A percentile compares a stretch with the other conserved stretches of the same genome.
Conservation (phyloP, 345 rosid species). For the Ricinus communis region DNA sequence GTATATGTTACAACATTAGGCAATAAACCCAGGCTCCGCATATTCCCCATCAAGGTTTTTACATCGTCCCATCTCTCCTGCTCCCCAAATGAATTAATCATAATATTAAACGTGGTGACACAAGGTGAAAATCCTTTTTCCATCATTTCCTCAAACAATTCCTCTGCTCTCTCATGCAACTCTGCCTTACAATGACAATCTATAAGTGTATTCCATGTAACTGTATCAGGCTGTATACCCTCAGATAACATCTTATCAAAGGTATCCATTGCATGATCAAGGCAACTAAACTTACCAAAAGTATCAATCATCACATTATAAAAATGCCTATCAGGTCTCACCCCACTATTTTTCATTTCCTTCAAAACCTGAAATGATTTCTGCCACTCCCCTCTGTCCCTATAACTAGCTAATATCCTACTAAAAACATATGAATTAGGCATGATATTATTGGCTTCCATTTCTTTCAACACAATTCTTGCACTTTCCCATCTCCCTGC, state of each 20-base stretch:
- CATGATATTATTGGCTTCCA: constrained; percentile 71
- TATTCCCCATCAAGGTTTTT: constrained; percentile 59
- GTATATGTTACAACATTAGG: constrained; percentile 82
- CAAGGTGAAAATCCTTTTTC: constrained; percentile 75
- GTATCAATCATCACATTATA: constrained; percentile 95
- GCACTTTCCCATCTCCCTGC: constrained; percentile 98
- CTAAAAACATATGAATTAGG: constrained; percentile 80
- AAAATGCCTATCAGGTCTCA: constrained; percentile 77
- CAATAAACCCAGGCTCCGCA: constrained; percentile 65
- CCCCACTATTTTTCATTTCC: constrained; percentile 87
- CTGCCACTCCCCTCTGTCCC: constrained; percentile 96
- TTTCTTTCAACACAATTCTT: constrained; percentile 84
- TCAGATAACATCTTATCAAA: constrained; percentile 77
- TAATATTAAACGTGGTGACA: constrained; percentile 76
- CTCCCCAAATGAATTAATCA: constrained; percentile 80
- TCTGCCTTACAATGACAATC: constrained; percentile 84
- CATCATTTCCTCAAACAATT: constrained; percentile 78
- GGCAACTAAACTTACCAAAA: constrained; percentile 87
- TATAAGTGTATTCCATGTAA: constrained; percentile 96
- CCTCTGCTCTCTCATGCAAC: constrained; percentile 66
- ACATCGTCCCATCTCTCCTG: constrained; percentile 85
- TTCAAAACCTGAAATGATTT: constrained; percentile 82
- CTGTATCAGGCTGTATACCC: constrained; percentile 74
- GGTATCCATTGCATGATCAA: constrained; percentile 84
- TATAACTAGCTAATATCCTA: constrained; percentile 74